Conservation (phyloP, 2,329 filamentous ascomycete genomes). For the Calonectria naviculata region DNA sequence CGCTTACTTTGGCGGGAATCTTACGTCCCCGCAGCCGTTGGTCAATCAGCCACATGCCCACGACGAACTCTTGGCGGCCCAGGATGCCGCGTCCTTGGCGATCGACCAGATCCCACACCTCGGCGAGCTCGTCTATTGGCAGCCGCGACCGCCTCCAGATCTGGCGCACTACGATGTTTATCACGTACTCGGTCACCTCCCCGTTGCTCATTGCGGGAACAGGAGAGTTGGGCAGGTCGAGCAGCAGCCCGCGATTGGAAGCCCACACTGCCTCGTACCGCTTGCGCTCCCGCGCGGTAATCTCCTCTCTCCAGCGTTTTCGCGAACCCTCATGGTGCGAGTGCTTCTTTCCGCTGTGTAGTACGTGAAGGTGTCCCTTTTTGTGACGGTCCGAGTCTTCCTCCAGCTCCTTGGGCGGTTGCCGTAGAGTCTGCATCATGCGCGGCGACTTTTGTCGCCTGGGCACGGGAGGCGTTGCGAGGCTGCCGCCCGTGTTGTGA, state of each 20-base stretch:
- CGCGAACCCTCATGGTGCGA: conserved; percentile 81
- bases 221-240: conserved; percentile 42
- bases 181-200: conserved; percentile 63
- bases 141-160: conserved; percentile 81
- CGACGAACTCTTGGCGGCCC: conserved; percentile 79
- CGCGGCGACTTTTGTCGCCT: conserved; percentile 60
- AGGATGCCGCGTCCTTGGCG: conserved; percentile 65
- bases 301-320: conserved; percentile 80
- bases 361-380: conserved; percentile 60
- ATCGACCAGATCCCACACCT: conserved; percentile 83
- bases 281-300: conserved; percentile 79
- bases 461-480: conserved; percentile 50
- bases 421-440: conserved; percentile 75
- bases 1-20: conserved; percentile 75
- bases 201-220: conserved; percentile 27
- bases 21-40: conserved; percentile 84
- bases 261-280: conserved; percentile 89
- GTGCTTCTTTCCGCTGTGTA: conserved; percentile 71
- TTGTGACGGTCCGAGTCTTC: conserved; percentile 65
- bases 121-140: conserved; percentile 74
- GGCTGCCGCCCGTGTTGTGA: conserved; percentile 51
- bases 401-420: conserved; percentile 59
- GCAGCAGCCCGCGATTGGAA: conserved; percentile 75
- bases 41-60: conserved; percentile 86
- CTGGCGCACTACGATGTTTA: conserved; percentile 76